These are phyloP conservation scores for Xerocomellus dryophilus DNA, from an alignment of 768 basidiomycete genomes.

Conservation along the genomic window DNA sequence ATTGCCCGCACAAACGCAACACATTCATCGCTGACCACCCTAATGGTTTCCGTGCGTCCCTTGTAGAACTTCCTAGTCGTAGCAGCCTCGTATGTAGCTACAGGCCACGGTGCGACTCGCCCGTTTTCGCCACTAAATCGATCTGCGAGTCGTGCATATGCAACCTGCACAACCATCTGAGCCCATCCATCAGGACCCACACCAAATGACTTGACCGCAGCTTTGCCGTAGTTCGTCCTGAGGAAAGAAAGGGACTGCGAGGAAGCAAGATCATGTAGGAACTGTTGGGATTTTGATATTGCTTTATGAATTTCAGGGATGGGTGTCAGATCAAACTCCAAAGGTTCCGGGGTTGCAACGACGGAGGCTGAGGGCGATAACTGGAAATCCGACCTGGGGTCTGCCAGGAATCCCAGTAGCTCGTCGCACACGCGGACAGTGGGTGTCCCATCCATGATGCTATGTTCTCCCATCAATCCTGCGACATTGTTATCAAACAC, in stretches of 20 bases:
- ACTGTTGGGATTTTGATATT: constrained; percentile 54
- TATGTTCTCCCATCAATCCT: constrained; percentile 92
- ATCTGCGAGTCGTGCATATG: constrained; percentile 70
- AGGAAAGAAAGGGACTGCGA: constrained; percentile 62
- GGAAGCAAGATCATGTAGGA: constrained; percentile 54
- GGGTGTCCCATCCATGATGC: constrained; percentile 88
- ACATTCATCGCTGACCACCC: constrained; percentile 73
- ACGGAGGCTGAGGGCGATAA: constrained; percentile 21
- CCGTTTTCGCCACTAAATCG: constrained; percentile 16
- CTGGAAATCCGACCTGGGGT: constrained; percentile 65
- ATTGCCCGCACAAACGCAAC: constrained; percentile 77
- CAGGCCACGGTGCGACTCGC: constrained; percentile 43
- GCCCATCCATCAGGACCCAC: constrained; percentile 95
- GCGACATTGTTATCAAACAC: constrained; percentile 79
- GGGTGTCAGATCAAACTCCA: constrained; percentile 62
- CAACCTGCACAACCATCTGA: constrained; percentile 89
- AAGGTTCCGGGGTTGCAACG: constrained; percentile 41
- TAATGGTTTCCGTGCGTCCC: constrained; percentile 92
- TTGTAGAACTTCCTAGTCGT: constrained; percentile 85
- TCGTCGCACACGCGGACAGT: constrained; percentile 70
- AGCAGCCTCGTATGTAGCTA: constrained; percentile 92
- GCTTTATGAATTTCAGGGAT: constrained; percentile 36
- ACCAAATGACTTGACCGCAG: constrained; percentile 78
- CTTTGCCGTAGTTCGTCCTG: constrained; percentile 79
- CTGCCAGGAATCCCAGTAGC: constrained; percentile 56